Conservation (phyloP, 225 moss, liverwort and hornwort genomes). For the Bryum argenteum region DNA sequence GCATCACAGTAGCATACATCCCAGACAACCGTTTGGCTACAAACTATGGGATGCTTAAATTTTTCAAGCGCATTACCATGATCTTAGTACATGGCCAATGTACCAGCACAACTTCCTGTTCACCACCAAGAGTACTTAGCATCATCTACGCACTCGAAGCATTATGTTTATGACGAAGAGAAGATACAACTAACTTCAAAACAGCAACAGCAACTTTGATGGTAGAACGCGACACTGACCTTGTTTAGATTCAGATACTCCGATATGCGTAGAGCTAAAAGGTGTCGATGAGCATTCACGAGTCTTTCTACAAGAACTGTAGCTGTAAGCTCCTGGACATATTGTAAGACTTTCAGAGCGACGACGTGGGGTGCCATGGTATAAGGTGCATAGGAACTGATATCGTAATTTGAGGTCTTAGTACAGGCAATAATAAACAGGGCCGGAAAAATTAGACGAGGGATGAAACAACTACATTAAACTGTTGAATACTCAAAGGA, state of each 20-base stretch:
- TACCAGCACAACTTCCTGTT: slow-evolving; percentile 87
- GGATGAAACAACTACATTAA: too few species aligned
- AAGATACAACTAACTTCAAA: background rate
- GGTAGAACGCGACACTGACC: slow-evolving; percentile 49
- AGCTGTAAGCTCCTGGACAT: slow-evolving; percentile 77
- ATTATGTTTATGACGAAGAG: too few species aligned
- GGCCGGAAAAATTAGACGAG: too few species aligned
- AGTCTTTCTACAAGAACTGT: slow-evolving; percentile 88
- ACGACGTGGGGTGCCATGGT: too few species aligned
- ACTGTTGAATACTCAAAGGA: too few species aligned
- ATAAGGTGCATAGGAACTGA: too few species aligned
- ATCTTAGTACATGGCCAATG: slow-evolving; percentile 98
- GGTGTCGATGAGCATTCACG: slow-evolving; percentile 82
- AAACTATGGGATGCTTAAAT: too few species aligned
- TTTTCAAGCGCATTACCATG: slow-evolving; percentile 22
- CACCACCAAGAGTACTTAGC: too few species aligned
- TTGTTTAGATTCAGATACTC: slow-evolving; percentile 85
- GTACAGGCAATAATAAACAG: too few species aligned
- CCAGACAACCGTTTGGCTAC: too few species aligned
- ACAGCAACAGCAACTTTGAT: slow-evolving; percentile 5
- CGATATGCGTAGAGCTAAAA: slow-evolving; percentile 88
- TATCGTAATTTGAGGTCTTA: too few species aligned
- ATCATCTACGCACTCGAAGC: background rate
- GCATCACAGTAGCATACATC: too few species aligned
- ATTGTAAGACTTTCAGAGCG: slow-evolving; percentile 47